phyloP scores from a whole-genome alignment of 2,329 filamentous ascomycete genomes.

The Orbilia quercus region DNA sequence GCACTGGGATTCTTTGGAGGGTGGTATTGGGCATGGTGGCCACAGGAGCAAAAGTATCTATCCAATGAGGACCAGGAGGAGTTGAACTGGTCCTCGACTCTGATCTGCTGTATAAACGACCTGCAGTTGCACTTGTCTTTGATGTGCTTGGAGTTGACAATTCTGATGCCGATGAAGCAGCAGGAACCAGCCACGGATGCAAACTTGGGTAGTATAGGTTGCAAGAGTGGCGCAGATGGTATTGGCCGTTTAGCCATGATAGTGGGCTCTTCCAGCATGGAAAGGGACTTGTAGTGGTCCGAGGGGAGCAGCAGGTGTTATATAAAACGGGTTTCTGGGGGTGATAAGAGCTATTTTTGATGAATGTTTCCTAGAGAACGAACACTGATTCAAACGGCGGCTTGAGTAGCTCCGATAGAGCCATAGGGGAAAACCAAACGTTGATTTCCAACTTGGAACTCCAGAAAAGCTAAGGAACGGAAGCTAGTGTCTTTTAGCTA shows the following conservation, averaged over 20 bases:
- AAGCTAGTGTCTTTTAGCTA: slow-evolving; percentile 31
- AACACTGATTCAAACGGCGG: slow-evolving; percentile 42
- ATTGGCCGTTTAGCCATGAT: slow-evolving; percentile 56
- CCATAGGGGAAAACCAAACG: slow-evolving; percentile 45
- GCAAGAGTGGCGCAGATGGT: slow-evolving; percentile 47
- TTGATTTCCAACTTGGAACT: slow-evolving; percentile 17
- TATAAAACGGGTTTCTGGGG: neutral
- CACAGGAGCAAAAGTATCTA: slow-evolving; percentile 56
- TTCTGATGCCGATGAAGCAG: slow-evolving; percentile 49
- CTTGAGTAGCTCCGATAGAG: slow-evolving; percentile 53
- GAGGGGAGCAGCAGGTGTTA: slow-evolving; percentile 6
- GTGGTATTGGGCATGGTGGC: slow-evolving; percentile 56
- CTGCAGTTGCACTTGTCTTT: slow-evolving; percentile 49
- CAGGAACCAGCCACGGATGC: slow-evolving; percentile 52
- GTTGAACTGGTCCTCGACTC: slow-evolving; percentile 34
- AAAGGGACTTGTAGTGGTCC: slow-evolving; percentile 7
- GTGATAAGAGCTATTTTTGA: slow-evolving; percentile 26
- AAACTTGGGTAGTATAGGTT: slow-evolving; percentile 51
- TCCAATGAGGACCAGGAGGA: slow-evolving; percentile 55
- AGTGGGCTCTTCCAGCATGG: slow-evolving; percentile 54
- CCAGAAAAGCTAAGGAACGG: slow-evolving; percentile 22
- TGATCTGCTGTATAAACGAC: slow-evolving; percentile 50
- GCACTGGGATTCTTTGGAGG: slow-evolving; percentile 39
- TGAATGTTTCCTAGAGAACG: slow-evolving; percentile 28
- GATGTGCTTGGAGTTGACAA: slow-evolving; percentile 51